A percentile compares a stretch with the other conserved stretches of the same genome.
Conservation (phyloP, 768 basidiomycete species). For the Auriscalpium microsporum region DNA sequence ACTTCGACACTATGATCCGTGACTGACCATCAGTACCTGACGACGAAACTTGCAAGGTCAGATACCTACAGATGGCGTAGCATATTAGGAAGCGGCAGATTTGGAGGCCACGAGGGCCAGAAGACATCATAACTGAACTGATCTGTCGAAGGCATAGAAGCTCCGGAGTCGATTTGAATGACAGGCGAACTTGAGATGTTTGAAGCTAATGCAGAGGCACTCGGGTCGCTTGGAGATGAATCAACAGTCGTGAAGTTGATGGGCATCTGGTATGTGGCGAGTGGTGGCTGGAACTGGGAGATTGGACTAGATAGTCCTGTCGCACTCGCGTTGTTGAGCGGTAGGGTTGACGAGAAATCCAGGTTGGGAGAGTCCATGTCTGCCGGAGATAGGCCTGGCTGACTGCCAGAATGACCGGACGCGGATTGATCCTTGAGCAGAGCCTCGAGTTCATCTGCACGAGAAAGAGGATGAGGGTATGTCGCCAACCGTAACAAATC, state of each 20-base stretch:
- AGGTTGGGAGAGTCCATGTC: not conserved
- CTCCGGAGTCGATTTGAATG: not conserved
- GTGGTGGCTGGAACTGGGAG: not conserved
- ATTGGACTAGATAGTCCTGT: not conserved
- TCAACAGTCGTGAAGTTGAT: not conserved
- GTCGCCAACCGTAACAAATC: not conserved
- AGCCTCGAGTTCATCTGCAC: conserved; percentile 61
- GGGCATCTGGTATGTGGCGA: not conserved
- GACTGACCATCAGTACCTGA: not conserved
- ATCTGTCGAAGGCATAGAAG: not conserved
- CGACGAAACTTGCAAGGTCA: not conserved
- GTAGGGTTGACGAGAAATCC: no score
- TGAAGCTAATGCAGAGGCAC: not conserved
- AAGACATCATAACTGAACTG: conserved; percentile 8
- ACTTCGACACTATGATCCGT: conserved; percentile 50
- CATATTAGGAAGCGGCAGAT: conserved; percentile 53
- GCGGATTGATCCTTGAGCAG: conserved; percentile 34
- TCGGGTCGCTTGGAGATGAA: not conserved
- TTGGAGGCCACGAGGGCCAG: conserved; percentile 41
- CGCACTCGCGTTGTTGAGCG: no score
- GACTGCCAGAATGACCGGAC: not conserved
- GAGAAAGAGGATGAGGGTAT: not conserved
- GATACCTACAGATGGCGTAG: conserved; percentile 54
- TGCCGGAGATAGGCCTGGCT: conserved; percentile 1
- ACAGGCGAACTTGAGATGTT: not conserved